These are phyloP conservation scores for Cladophialophora bantiana DNA, from an alignment of 2,329 filamentous ascomycete genomes.

Conservation along the genomic window DNA sequence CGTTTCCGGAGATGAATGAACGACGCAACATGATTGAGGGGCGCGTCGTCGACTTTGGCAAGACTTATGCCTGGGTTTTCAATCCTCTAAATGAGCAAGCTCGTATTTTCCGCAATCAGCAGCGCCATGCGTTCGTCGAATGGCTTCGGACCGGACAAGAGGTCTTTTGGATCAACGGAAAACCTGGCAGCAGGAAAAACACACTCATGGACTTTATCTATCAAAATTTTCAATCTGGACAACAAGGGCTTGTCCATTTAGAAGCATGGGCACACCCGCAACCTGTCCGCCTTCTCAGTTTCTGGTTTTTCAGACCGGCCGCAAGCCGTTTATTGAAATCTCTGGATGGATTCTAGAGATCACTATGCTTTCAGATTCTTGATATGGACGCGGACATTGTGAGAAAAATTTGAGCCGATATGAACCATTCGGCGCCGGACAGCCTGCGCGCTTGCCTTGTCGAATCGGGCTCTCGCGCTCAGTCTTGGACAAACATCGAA, in stretches of 20 bases:
- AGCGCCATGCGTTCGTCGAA: slow-evolving; percentile 8
- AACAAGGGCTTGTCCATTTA: background rate
- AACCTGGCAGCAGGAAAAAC: slow-evolving; percentile 41
- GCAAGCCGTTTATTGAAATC: slow-evolving; percentile 21
- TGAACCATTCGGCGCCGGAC: background rate
- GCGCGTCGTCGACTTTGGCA: slow-evolving; percentile 20
- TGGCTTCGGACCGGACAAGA: slow-evolving; percentile 17
- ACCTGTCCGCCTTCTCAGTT: slow-evolving; percentile 17
- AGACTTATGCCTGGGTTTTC: slow-evolving; percentile 26
- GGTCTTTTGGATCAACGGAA: slow-evolving; percentile 39
- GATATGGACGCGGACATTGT: slow-evolving; percentile 9
- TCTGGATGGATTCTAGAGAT: slow-evolving; percentile 25
- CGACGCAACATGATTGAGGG: slow-evolving; percentile 28
- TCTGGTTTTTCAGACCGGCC: slow-evolving; percentile 30
- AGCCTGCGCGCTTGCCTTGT: slow-evolving; percentile 19
- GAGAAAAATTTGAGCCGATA: background rate
- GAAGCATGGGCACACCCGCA: slow-evolving; percentile 19
- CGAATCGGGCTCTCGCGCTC: slow-evolving; percentile 11
- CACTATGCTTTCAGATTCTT: slow-evolving; percentile 25
- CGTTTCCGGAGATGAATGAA: slow-evolving; percentile 26
- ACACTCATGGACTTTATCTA: slow-evolving; percentile 38
- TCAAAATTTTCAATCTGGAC: slow-evolving; percentile 4
- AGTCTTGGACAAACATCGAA: slow-evolving; percentile 19
- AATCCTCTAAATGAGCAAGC: background rate
- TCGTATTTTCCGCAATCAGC: background rate